A percentile compares a stretch with the other conserved stretches of the same genome.
These are phyloP conservation scores for Scenedesmus sp. DNA, from an alignment of 163 green algal species.

Conservation along the genomic window DNA sequence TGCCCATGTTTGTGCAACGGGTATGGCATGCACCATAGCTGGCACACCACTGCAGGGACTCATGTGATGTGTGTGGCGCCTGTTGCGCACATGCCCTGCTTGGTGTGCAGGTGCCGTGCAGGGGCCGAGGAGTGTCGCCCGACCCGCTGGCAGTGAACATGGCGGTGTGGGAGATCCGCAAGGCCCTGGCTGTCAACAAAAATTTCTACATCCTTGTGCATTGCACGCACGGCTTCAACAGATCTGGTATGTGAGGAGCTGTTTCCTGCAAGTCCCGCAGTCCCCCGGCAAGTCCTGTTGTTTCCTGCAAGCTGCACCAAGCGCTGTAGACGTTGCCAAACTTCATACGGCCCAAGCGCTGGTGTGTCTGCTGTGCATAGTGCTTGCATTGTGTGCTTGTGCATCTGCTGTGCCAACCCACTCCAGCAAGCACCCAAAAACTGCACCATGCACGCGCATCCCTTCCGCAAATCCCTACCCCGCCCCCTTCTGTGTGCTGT, in stretches of 20 bases:
- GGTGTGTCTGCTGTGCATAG: background rate
- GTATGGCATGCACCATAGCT: too few species aligned
- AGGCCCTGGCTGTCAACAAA: constrained; percentile 51
- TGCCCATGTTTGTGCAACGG: too few species aligned
- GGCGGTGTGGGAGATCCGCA: constrained; percentile 84
- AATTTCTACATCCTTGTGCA: constrained; percentile 84
- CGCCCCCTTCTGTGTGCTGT: background rate
- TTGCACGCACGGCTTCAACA: constrained; percentile 99
- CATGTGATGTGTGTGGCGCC: background rate
- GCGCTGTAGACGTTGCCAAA: background rate
- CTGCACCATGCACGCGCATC: too few species aligned
- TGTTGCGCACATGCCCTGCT: too few species aligned
- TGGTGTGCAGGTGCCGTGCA: constrained; percentile 83
- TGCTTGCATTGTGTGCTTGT: too few species aligned
- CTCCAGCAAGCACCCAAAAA: background rate
- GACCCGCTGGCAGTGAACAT: constrained; percentile 86
- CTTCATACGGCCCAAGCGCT: too few species aligned
- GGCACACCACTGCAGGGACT: too few species aligned
- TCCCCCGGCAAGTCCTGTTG: background rate
- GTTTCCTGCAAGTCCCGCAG: too few species aligned
- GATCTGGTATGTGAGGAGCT: constrained; percentile 79
- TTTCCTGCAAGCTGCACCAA: background rate
- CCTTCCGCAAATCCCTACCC: background rate
- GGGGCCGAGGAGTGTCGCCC: constrained; percentile 80
- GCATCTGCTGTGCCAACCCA: background rate